Conservation (phyloP, 2,329 filamentous ascomycete species). For the Ascochyta koolunga region DNA sequence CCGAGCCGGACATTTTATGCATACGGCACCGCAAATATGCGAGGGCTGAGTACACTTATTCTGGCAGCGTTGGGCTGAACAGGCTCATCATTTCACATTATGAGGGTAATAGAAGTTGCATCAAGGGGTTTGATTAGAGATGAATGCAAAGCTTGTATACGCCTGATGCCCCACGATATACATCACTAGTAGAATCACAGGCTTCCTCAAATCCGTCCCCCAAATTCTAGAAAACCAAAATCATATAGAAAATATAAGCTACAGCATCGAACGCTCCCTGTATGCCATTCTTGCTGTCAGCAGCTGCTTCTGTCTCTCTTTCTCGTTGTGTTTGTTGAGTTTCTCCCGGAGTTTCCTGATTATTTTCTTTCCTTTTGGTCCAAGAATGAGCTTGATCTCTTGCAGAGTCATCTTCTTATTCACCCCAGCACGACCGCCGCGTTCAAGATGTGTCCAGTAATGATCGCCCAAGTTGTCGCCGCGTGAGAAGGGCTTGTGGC, state of each 20-base stretch:
- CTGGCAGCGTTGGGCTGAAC: too few species aligned
- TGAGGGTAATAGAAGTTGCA: neutral
- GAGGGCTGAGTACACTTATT: neutral
- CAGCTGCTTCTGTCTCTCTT: conserved; percentile 4
- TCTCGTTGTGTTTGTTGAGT: conserved; percentile 6
- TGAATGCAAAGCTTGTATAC: neutral
- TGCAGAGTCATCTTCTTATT: conserved; percentile 25
- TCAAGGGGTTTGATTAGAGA: neutral
- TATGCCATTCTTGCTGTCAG: neutral
- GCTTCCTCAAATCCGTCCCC: neutral
- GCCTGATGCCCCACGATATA: neutral
- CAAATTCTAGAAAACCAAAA: neutral
- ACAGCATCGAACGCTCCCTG: neutral
- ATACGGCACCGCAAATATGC: neutral
- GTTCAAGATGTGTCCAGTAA: conserved; percentile 32
- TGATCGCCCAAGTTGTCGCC: conserved; percentile 33
- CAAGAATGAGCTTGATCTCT: conserved; percentile 25
- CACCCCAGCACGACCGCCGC: conserved; percentile 24
- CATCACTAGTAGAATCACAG: neutral
- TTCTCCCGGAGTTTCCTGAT: conserved; percentile 15
- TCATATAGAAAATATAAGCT: neutral
- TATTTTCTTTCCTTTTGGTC: conserved; percentile 24
- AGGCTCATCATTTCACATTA: neutral
- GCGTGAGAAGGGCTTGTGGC: conserved; percentile 23
- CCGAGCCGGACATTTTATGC: neutral